Base-by-base conservation (phyloP, 306 rosid genomes). In the Lagenaria siceraria region DNA sequence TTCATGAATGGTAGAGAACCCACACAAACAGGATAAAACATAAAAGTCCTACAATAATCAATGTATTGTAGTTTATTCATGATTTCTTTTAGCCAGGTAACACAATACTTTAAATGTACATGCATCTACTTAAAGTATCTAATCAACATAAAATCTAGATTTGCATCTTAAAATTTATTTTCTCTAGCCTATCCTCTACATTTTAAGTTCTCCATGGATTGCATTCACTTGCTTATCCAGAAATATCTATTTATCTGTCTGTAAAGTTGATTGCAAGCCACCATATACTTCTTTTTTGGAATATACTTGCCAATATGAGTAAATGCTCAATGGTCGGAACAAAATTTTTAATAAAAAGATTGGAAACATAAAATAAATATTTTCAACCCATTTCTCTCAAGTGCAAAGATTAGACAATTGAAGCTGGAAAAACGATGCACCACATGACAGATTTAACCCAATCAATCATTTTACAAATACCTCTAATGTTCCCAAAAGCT, bases 401-500 rank as follows among this genome's bases (percentile, higher is more conserved):
- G 58, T 48, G 38, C 76, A 25, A 71, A 71, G 24, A 48, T 71
- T 42, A 25, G 38, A 48, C 38, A 71, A 71, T 71, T 71, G 10
- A 8, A 71, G 21, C 38, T 46, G 22, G 15, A 71, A 31, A 73
- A 18, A 25, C 27, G 19, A 40, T 40, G 73, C 27, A 18, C 36
- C 51, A 8, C 3, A 10, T 21, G 27, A 3, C 9, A 77, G 55
- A 40, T 71, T 69, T 21, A 69, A 43, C 74, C 55, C 55, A 77
- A 80, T 63, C 42, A 74, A 78, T n/a, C 9, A 43, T 21, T 54
- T 51, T 24, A 61, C 43, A 69, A 78, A 56, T 85, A 92, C 98
- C 98, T 94, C 98, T 70, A 94, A 78, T 71, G 97, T 94, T 40
- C 98, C 98, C 86, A 92, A 78, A 84, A 94, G 96, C 86, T 92